Evolutionary conservation across 805 yeast species (phyloP), one percentile per base, ranked within the genome.

Genomic region (Lipomyces sp.): DNA sequence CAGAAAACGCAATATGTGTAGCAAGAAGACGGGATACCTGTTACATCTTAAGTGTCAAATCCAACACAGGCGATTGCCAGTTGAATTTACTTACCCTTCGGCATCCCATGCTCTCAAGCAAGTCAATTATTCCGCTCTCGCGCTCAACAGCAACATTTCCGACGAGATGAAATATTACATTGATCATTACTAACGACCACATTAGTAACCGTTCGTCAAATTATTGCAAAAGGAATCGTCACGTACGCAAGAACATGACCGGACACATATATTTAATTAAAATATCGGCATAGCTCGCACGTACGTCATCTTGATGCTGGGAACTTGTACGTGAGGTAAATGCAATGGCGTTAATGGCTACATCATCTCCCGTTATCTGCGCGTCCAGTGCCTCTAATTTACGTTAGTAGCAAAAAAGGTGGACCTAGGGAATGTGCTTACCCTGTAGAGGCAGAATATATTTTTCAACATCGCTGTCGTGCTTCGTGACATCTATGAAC

Each of bases 131-230:
- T 1, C 78, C 79, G 13, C 42, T 18, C 53, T 76, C 77, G n/a
- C 78, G 64, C 42, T 76, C 78, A 50, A 63, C 64, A 30, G 77
- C 76, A 3, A 76, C 72, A 30, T 65, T 63, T 4, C 79, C 78
- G 5, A 75, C 68, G 8, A 76, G 65, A 35, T 76, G 78, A 62
- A 76, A 76, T 10, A 76, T 66, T 24, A 75, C 76, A 42, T 78
- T 78, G 59, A 76, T 72, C 77, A 76, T 73, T 53, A 51, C 54
- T 51, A 18, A 51, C 54, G 18, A 18, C 15, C 48, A 2, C 6
- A 6, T 30, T 8, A 32, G 24, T 51, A 51, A 6, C 32, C 4
- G 33, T 11, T 35, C 29, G 54, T 30, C 33, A 51, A 48, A 8
- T 24, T 7, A 24, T 10, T 8, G 37, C 4, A 32, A 11, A 51